Percentiles rank a stretch among this genome's conserved stretches.
Evolutionary conservation across 2,329 filamentous ascomycete species (phyloP).

Genomic region (Colletotrichum simmondsii): DNA sequence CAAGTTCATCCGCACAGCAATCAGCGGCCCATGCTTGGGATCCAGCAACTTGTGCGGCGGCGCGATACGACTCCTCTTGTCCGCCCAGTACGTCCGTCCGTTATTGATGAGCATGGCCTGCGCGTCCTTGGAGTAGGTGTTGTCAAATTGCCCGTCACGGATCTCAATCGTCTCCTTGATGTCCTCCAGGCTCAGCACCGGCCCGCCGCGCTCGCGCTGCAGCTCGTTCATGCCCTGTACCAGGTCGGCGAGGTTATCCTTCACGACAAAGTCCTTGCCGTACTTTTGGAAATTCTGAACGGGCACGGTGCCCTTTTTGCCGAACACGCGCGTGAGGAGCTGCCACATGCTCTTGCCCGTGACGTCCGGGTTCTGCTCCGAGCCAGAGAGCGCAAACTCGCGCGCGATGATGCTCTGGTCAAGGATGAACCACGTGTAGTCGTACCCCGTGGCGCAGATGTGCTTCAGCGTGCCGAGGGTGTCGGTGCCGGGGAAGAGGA

Average conservation of each 20-base stretch:
- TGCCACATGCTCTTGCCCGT: slow-evolving; percentile 67
- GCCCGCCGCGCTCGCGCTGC: slow-evolving; percentile 56
- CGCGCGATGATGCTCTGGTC: slow-evolving; percentile 68
- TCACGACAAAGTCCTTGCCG: slow-evolving; percentile 69
- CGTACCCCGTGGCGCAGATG: slow-evolving; percentile 70
- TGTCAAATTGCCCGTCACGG: slow-evolving; percentile 66
- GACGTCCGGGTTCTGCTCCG: slow-evolving; percentile 72
- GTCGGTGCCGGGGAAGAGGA: slow-evolving; percentile 67
- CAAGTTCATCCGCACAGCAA: slow-evolving; percentile 70
- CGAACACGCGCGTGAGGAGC: slow-evolving; percentile 61
- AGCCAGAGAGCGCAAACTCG: slow-evolving; percentile 71
- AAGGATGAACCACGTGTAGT: slow-evolving; percentile 73
- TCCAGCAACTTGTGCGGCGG: slow-evolving; percentile 65
- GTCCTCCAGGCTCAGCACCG: slow-evolving; percentile 55
- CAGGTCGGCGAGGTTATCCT: slow-evolving; percentile 65
- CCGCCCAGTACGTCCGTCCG: slow-evolving; percentile 65
- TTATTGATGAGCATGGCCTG: slow-evolving; percentile 72
- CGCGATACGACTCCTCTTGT: slow-evolving; percentile 61
- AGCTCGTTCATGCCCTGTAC: slow-evolving; percentile 70
- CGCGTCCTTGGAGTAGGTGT: slow-evolving; percentile 68
- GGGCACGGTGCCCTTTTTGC: slow-evolving; percentile 61
- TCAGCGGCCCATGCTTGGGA: slow-evolving; percentile 65
- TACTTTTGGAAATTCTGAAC: slow-evolving; percentile 70
- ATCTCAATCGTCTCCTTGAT: slow-evolving; percentile 60
- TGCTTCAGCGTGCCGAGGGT: slow-evolving; percentile 68